Conservation (phyloP, 2,329 filamentous ascomycete genomes). For the Fusarium concolor region DNA sequence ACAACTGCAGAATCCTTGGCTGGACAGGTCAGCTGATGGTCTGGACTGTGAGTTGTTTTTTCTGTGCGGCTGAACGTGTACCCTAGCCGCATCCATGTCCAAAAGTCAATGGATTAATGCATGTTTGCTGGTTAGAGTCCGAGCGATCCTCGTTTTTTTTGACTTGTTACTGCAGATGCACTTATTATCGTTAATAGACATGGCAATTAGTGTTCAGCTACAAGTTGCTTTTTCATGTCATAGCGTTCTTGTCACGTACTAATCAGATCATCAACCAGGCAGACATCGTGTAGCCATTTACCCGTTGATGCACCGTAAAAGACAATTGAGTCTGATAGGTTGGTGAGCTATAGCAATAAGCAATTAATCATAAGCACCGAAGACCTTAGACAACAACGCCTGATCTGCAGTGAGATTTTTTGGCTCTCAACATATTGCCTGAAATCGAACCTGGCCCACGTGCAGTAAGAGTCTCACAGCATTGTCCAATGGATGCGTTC, state of each 20-base stretch:
- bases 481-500: neutral
- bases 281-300: slow-evolving; percentile 4
- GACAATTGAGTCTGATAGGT: neutral
- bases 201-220: neutral
- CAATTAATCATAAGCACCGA: neutral
- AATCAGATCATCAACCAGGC: slow-evolving; percentile 11
- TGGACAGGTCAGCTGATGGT: slow-evolving; percentile 9
- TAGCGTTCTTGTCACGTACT: neutral
- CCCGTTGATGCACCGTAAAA: neutral
- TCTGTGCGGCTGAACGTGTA: neutral
- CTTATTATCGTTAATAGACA: neutral
- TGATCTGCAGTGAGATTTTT: slow-evolving; percentile 22
- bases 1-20: slow-evolving; percentile 29
- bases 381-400: neutral
- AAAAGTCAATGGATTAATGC: slow-evolving; percentile 1
- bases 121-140: neutral
- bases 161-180: neutral
- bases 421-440: slow-evolving; percentile 14
- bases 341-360: neutral
- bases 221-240: slow-evolving; percentile 2
- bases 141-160: neutral
- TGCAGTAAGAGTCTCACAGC: slow-evolving; percentile 14
- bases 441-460: slow-evolving; percentile 7
- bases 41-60: neutral
- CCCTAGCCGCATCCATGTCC: neutral